Evolutionary conservation across 2,329 filamentous ascomycete genomes (phyloP), one percentile per base, ranked within the genome.

Genomic region (Orbilia quercus): DNA sequence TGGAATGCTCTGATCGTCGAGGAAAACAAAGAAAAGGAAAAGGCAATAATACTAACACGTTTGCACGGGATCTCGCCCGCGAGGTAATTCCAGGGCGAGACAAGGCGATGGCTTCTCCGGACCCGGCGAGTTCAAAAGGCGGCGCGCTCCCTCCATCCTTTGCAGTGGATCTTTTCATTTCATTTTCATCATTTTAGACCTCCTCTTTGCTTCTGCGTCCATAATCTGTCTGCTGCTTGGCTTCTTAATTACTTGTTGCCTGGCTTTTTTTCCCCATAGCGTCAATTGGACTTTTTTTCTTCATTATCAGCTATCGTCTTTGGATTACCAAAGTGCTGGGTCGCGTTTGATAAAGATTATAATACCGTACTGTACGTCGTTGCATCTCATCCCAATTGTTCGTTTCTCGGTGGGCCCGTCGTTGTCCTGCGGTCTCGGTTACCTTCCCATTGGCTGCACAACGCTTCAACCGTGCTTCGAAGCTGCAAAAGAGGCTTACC

Each of bases 101-200:
- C 54, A 62, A 69, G 47, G 55, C 51, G 55, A 60, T 54, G 53
- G 55, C 55, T 62, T 69, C 44, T 34, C 55, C 55, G 50, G 47
- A 54, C 55, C 64, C 55, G 64, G 64, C 47, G 64, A 69, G 38
- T 69, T 62, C 45, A 69, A 69, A 62, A 62, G 64, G 59, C 54
- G 31, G 55, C 64, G 64, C 20, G 55, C 54, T 50, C 64, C 64
- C 59, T 59, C 64, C 64, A 23, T 59, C 31, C 16, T 31, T 66
- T 51, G 23, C 55, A 22, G 34, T 23, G 1, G 31, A 28, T 22
- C 50, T 16, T 54, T 54, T 20, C 40, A 25, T 23, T 40, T 40
- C 51, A 38, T 20, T n/a, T 53, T 36, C n/a, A n/a, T n/a, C n/a
- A n/a, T n/a, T n/a, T n/a, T n/a, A n/a, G n/a, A n/a, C 28, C 28